Conservation (phyloP, 179 eudicot species). For the Monotropa hypopitys region DNA sequence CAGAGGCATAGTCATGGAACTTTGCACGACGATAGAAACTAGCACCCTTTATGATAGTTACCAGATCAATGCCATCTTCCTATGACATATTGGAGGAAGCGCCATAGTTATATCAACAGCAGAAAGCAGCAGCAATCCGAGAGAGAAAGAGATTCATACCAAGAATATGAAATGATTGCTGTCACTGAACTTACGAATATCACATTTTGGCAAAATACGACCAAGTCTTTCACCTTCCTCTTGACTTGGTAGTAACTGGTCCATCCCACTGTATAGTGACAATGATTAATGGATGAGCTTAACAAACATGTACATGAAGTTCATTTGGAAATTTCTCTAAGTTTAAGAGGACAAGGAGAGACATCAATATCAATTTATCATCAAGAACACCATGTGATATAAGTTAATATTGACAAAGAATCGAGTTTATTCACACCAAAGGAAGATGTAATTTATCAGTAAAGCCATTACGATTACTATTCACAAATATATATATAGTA, state of each 20-base stretch:
- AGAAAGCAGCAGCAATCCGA: too few species aligned
- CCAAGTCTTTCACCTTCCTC: slow-evolving; percentile 69
- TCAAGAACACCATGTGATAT: not conserved
- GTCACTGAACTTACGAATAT: slow-evolving; percentile 44
- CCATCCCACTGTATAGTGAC: slow-evolving; percentile 43
- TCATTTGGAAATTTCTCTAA: not conserved
- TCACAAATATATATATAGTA: not conserved
- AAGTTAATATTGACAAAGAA: not conserved
- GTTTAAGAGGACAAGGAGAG: not conserved
- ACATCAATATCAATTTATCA: not conserved
- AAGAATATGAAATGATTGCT: slow-evolving; percentile 57
- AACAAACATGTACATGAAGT: not conserved
- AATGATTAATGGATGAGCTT: not conserved
- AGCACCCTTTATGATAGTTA: slow-evolving; percentile 32
- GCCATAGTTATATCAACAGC: not conserved
- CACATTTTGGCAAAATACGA: slow-evolving; percentile 42
- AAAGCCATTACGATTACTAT: not conserved
- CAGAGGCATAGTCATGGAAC: slow-evolving; percentile 37
- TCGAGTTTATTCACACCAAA: not conserved
- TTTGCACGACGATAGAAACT: slow-evolving; percentile 53
- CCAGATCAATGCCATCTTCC: slow-evolving; percentile 57
- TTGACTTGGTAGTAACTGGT: slow-evolving; percentile 49
- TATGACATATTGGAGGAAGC: slow-evolving; percentile 14
- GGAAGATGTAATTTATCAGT: not conserved
- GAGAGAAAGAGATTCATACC: slow-evolving; percentile 30